These are phyloP conservation scores for Paraphoma sp. DNA, from an alignment of 2,329 filamentous ascomycete genomes.

Conservation along the genomic window DNA sequence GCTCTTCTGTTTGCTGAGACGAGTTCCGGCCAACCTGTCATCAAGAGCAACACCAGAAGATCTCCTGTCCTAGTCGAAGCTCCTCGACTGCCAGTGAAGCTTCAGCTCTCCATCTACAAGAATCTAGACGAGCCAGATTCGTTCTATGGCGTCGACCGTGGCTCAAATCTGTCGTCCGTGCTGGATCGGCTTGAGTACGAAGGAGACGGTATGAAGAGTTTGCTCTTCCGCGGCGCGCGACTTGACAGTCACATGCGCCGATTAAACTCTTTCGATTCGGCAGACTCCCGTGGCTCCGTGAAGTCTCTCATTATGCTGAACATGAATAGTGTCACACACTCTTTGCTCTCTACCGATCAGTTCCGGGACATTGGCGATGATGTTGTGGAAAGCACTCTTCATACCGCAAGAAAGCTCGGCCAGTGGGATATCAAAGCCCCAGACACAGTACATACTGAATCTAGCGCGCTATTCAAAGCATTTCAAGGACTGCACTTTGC, in stretches of 20 bases:
- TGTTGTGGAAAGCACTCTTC: constrained; percentile 75
- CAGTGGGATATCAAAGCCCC: constrained; percentile 91
- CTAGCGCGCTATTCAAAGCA: constrained; percentile 76
- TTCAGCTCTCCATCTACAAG: constrained; percentile 83
- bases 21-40: constrained; percentile 60
- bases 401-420: constrained; percentile 80
- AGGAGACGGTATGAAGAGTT: constrained; percentile 81
- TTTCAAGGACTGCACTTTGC: constrained; percentile 81
- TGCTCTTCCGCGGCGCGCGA: constrained; percentile 89
- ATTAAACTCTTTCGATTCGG: constrained; percentile 60
- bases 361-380: constrained; percentile 63
- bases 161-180: constrained; percentile 76
- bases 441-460: constrained; percentile 64
- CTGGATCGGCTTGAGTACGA: constrained; percentile 88
- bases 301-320: constrained; percentile 81
- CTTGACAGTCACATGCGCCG: constrained; percentile 83
- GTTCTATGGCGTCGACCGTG: constrained; percentile 89
- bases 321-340: constrained; percentile 83
- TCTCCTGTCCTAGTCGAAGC: constrained; percentile 62
- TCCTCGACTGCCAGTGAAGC: constrained; percentile 61
- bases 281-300: constrained; percentile 74
- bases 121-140: constrained; percentile 95
- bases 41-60: constrained; percentile 65
- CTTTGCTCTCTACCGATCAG: constrained; percentile 73
- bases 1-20: constrained; percentile 85